Percentiles rank a stretch among this genome's conserved stretches.
Evolutionary conservation across 2,329 filamentous ascomycete species (phyloP).

Genomic region (Venturia carpophila): DNA sequence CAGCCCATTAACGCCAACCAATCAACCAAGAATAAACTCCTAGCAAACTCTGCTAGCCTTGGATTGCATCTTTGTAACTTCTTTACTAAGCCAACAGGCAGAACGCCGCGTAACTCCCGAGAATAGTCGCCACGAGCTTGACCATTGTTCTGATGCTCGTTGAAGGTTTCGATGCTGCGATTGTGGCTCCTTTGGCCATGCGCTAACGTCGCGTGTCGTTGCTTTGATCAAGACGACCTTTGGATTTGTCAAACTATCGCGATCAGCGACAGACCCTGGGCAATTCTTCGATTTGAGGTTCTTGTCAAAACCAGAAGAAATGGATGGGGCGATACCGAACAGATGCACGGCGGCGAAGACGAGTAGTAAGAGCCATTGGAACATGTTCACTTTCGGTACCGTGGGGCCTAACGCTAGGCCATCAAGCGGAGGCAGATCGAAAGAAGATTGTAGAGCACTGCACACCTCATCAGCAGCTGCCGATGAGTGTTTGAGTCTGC

Average conservation of each 20-base stretch:
- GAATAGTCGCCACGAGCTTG: background rate
- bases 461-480: conserved; percentile 2
- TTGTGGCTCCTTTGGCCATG: background rate
- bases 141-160: background rate
- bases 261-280: background rate
- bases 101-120: background rate
- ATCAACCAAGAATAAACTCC: background rate
- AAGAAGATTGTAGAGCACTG: background rate
- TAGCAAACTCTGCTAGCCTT: background rate
- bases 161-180: background rate
- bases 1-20: background rate
- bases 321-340: background rate
- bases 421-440: background rate
- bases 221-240: background rate
- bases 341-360: background rate
- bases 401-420: background rate
- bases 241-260: background rate
- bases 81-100: background rate
- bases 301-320: background rate
- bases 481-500: conserved; percentile 1
- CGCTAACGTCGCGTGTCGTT: background rate
- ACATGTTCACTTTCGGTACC: background rate
- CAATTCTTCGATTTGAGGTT: background rate
- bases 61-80: background rate
- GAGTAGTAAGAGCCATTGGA: background rate